Percentiles rank a stretch among this genome's conserved stretches.
These are phyloP conservation scores for Aspergillus pseudotamarii DNA, from an alignment of 2,329 filamentous ascomycete species.

Conservation along the genomic window DNA sequence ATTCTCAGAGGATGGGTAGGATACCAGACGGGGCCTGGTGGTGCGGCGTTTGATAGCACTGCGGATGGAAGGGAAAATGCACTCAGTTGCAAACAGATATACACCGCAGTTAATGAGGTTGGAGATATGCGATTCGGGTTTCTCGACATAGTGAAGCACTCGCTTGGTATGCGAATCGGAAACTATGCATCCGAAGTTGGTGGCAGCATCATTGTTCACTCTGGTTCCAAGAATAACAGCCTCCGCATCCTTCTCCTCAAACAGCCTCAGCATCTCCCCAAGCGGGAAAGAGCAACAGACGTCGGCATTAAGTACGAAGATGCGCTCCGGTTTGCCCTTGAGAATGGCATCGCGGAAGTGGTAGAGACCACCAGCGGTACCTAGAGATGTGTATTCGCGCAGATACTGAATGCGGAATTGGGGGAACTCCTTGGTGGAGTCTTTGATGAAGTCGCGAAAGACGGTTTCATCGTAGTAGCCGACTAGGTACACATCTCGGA, in stretches of 20 bases:
- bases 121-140: conserved; percentile 95
- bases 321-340: conserved; percentile 89
- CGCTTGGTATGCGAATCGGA: conserved; percentile 91
- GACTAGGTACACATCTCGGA: conserved; percentile 96
- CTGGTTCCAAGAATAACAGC: conserved; percentile 93
- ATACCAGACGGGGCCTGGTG: conserved; percentile 84
- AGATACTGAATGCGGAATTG: conserved; percentile 91
- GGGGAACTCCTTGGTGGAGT: conserved; percentile 80
- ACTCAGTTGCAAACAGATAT: conserved; percentile 93
- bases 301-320: conserved; percentile 97
- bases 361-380: conserved; percentile 94
- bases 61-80: conserved; percentile 94
- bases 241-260: conserved; percentile 93
- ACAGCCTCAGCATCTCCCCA: conserved; percentile 91
- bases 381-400: conserved; percentile 93
- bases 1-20: conserved; percentile 96
- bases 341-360: conserved; percentile 99
- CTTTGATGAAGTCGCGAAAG: conserved; percentile 98
- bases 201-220: conserved; percentile 85
- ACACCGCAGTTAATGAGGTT: conserved; percentile 99
- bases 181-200: conserved; percentile 97
- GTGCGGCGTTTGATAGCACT: conserved; percentile 93
- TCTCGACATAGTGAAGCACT: conserved; percentile 98
- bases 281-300: conserved; percentile 99
- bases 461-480: conserved; percentile 98